Evolutionary conservation across 73 alveolate genomes (phyloP).

Genomic region (Blepharisma stoltei): DNA sequence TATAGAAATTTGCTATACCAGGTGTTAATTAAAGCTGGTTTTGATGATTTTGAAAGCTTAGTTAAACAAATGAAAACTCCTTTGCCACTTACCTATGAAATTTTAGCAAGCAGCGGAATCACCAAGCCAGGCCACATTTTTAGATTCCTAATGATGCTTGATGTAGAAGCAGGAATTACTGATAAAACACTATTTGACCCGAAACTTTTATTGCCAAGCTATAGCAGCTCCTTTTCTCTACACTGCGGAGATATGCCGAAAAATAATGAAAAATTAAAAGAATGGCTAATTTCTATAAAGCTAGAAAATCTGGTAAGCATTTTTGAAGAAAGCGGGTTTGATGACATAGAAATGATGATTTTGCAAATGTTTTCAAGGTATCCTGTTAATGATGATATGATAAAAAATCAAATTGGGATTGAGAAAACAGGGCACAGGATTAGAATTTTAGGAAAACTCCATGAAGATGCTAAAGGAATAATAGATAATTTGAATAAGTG

Average conservation of each 20-base stretch:
- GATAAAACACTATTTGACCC: background rate
- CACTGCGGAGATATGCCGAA: background rate
- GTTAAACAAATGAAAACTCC: background rate
- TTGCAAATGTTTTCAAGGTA: background rate
- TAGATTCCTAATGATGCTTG: background rate
- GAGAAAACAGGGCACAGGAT: background rate
- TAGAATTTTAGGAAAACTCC: background rate
- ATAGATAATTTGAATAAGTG: too few species aligned
- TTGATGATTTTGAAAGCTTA: background rate
- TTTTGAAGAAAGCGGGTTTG: background rate
- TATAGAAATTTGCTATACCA: too few species aligned
- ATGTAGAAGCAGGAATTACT: background rate
- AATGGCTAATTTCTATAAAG: background rate
- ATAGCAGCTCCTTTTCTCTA: background rate
- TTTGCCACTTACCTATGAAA: background rate
- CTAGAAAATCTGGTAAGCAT: background rate
- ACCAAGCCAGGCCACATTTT: background rate
- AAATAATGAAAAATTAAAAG: background rate
- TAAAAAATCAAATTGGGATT: background rate
- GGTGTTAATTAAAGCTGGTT: background rate
- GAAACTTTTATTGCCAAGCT: background rate
- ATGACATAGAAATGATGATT: background rate
- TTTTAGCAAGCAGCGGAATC: background rate
- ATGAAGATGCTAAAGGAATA: background rate
- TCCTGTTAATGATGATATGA: background rate